A percentile compares a stretch with the other conserved stretches of the same genome.
phyloP scores from a whole-genome alignment of 2,329 filamentous ascomycete species.

The Xylaria sp. region DNA sequence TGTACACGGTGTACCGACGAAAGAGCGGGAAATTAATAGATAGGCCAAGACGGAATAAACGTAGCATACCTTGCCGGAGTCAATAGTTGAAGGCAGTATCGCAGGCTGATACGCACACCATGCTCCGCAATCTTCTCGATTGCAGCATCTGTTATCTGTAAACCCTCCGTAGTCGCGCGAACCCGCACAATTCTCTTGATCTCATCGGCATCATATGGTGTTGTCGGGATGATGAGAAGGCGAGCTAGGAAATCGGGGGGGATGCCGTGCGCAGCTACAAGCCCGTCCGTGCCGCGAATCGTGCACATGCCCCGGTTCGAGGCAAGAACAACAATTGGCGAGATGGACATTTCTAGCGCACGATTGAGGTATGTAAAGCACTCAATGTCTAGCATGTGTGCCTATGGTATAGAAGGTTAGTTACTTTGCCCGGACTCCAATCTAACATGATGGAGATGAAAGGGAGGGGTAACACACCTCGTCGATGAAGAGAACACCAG shows the following conservation, averaged over 20 bases:
- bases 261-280: slow-evolving; percentile 90
- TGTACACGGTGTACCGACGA: not conserved
- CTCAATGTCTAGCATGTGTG: slow-evolving; percentile 99
- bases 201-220: slow-evolving; percentile 86
- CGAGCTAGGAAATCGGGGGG: slow-evolving; percentile 93
- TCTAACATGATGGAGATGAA: not conserved
- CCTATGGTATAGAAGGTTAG: slow-evolving; percentile 62
- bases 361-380: slow-evolving; percentile 99
- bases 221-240: slow-evolving; percentile 94
- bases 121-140: slow-evolving; percentile 88
- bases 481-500: slow-evolving; percentile 97
- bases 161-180: slow-evolving; percentile 82
- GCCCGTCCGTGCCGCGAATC: slow-evolving; percentile 85
- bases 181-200: slow-evolving; percentile 93
- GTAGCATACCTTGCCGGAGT: slow-evolving; percentile 78
- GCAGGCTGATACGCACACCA: slow-evolving; percentile 87
- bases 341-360: slow-evolving; percentile 93
- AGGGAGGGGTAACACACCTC: slow-evolving; percentile 70
- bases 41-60: slow-evolving; percentile 15
- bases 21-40: slow-evolving; percentile 13
- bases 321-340: slow-evolving; percentile 95
- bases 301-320: slow-evolving; percentile 96
- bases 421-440: slow-evolving; percentile 19
- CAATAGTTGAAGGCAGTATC: slow-evolving; percentile 93
- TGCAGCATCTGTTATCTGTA: slow-evolving; percentile 82